Conservation (phyloP, 192 early-diverging fungal genomes). For the Phycomyces blakesleeanus region DNA sequence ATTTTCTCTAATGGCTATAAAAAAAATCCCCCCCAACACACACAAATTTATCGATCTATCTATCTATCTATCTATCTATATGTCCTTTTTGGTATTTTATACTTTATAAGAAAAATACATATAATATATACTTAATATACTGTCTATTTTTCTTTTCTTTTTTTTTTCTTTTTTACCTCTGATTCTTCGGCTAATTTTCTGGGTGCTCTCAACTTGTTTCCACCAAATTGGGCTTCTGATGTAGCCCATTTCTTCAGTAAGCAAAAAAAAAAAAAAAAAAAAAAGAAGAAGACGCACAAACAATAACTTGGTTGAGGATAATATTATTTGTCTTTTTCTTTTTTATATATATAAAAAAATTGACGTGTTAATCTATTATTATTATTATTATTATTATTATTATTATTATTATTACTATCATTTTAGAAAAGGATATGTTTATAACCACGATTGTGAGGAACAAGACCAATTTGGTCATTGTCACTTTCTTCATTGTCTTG, state of each 20-base stretch:
- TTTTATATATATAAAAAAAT: not conserved
- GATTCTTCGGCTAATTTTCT: constrained; percentile 30
- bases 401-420: constrained; percentile 3
- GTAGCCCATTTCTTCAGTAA: constrained; percentile 54
- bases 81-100: no score
- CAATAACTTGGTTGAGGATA: constrained; percentile 17
- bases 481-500: constrained; percentile 32
- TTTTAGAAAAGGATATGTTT: constrained; percentile 48
- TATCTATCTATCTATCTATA: no score
- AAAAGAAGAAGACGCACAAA: not conserved
- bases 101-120: no score
- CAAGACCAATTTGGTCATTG: constrained; percentile 42
- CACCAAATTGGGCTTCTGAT: constrained; percentile 37
- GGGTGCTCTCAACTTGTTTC: constrained; percentile 43
- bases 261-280: constrained; percentile 23
- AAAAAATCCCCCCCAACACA: no score
- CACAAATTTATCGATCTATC: no score
- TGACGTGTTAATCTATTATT: no score
- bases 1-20: no score
- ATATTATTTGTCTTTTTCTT: not conserved
- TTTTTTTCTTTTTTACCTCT: constrained; percentile 17
- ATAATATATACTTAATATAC: no score
- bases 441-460: constrained; percentile 66
- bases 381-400: not conserved
- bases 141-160: constrained; percentile 23